phyloP scores from a whole-genome alignment of 495 filamentous ascomycete species.

The Daldinia caldariorum region DNA sequence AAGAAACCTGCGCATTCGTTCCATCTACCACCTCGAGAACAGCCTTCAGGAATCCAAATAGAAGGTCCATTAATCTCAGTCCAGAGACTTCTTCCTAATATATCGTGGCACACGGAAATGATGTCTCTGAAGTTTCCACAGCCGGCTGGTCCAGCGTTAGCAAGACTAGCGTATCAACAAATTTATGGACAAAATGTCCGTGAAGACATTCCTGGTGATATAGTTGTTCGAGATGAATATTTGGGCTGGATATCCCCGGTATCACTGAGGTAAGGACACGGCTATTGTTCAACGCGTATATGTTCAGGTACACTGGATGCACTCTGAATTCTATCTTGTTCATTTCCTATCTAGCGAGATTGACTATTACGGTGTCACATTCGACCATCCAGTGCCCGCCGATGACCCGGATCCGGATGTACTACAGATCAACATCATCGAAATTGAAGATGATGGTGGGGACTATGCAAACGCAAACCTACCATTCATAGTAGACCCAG shows the following conservation, averaged over 20 bases:
- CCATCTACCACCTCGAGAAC: background rate
- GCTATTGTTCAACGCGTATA: no score
- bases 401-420: background rate
- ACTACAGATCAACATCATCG: background rate
- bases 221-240: background rate
- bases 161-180: background rate
- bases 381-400: background rate
- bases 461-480: background rate
- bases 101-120: background rate
- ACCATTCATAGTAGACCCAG: background rate
- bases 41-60: background rate
- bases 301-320: background rate
- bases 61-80: background rate
- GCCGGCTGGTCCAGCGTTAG: background rate
- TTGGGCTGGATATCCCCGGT: background rate
- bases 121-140: background rate
- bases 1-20: background rate
- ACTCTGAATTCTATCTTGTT: background rate
- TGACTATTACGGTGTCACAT: background rate
- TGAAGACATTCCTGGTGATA: background rate
- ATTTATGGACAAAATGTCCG: background rate
- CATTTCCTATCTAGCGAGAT: background rate
- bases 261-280: background rate
- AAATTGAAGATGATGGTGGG: background rate
- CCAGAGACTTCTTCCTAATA: background rate